Conservation (phyloP, 495 filamentous ascomycete genomes). For the Hapsidospora chrysogenum region DNA sequence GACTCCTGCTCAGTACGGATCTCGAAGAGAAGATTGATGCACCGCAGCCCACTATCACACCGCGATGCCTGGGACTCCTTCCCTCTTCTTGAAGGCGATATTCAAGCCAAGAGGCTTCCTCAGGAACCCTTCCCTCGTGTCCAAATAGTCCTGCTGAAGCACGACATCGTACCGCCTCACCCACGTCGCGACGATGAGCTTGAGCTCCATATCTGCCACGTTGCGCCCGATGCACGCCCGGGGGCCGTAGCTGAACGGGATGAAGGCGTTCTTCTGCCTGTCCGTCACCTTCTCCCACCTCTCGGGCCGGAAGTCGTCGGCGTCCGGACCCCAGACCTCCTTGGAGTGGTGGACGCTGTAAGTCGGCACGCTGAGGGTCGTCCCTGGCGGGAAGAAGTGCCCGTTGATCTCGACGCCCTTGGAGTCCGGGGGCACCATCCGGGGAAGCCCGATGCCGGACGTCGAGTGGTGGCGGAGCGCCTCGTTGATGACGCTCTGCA, state of each 20-base stretch:
- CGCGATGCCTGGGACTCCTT: no score
- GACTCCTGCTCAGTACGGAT: no score
- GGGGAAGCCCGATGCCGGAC: conserved; percentile 74
- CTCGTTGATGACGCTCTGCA: conserved; percentile 70
- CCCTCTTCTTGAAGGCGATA: no score
- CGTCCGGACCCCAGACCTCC: conserved; percentile 72
- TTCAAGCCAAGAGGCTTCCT: conserved; percentile 66
- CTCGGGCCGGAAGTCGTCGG: conserved; percentile 61
- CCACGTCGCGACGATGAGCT: conserved; percentile 62
- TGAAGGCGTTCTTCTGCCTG: conserved; percentile 60
- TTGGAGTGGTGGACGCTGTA: conserved; percentile 77
- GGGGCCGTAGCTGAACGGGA: conserved; percentile 74
- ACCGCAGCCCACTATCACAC: no score
- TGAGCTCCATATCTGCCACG: conserved; percentile 88
- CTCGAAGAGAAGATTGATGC: no score
- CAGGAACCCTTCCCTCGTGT: conserved; percentile 78
- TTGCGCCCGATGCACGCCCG: conserved; percentile 71
- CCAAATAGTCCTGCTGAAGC: conserved; percentile 51
- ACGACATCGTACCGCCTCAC: conserved; percentile 61
- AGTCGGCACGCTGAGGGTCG: conserved; percentile 67
- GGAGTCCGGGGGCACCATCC: conserved; percentile 50
- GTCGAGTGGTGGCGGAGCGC: conserved; percentile 83
- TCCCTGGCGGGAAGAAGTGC: conserved; percentile 54
- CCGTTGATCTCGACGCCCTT: conserved; percentile 25
- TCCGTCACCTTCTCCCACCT: conserved; percentile 50